Evolutionary conservation across 2,329 filamentous ascomycete genomes (phyloP).

Genomic region (Fusarium agapanthi): DNA sequence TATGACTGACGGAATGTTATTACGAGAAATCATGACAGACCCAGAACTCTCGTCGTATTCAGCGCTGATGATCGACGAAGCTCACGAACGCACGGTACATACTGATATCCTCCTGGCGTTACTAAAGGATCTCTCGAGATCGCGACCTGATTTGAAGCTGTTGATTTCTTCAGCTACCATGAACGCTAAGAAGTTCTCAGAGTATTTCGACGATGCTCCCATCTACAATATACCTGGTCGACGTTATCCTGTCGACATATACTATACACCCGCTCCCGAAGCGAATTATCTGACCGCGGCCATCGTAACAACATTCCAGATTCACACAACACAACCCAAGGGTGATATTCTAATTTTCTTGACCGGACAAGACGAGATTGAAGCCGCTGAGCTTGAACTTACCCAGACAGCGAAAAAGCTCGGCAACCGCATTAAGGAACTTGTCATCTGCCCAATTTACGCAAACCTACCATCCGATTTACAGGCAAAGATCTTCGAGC

Average conservation of each 20-base stretch:
- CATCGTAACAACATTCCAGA: slow-evolving; percentile 93
- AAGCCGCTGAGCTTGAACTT: slow-evolving; percentile 83
- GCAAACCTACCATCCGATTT: slow-evolving; percentile 90
- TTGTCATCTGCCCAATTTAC: slow-evolving; percentile 94
- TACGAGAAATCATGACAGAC: slow-evolving; percentile 89
- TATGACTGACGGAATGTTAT: slow-evolving; percentile 96
- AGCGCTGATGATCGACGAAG: slow-evolving; percentile 95
- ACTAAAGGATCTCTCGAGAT: slow-evolving; percentile 86
- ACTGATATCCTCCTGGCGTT: slow-evolving; percentile 91
- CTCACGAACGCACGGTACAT: slow-evolving; percentile 90
- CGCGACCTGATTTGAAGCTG: slow-evolving; percentile 85
- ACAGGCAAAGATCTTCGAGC: slow-evolving; percentile 94
- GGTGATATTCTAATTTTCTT: slow-evolving; percentile 96
- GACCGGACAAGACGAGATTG: slow-evolving; percentile 96
- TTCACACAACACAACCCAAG: slow-evolving; percentile 83
- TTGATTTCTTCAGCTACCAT: slow-evolving; percentile 95
- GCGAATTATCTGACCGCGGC: slow-evolving; percentile 93
- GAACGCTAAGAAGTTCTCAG: slow-evolving; percentile 90
- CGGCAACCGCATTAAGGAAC: slow-evolving; percentile 82
- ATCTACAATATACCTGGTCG: slow-evolving; percentile 95
- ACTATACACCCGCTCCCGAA: slow-evolving; percentile 89
- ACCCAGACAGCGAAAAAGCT: slow-evolving; percentile 88
- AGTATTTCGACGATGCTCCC: slow-evolving; percentile 90
- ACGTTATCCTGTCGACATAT: slow-evolving; percentile 88
- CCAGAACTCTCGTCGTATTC: slow-evolving; percentile 85